Conservation (phyloP, 371 early-diverging fungal genomes). For the Blyttiomyces sp. region DNA sequence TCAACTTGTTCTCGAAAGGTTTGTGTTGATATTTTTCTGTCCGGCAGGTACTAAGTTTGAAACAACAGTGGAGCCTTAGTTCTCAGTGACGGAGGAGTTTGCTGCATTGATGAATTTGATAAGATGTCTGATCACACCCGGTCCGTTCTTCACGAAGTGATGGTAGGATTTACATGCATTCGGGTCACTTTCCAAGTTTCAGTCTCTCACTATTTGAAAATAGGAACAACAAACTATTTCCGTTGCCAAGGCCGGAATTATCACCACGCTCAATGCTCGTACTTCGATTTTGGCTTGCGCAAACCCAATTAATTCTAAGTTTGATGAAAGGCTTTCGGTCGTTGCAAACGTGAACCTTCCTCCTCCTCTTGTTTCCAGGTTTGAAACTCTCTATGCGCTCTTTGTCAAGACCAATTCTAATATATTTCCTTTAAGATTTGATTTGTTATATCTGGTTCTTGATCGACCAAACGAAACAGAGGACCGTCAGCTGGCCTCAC, state of each 20-base stretch:
- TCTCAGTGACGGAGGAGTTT: constrained; percentile 96
- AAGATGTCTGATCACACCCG: constrained; percentile 98
- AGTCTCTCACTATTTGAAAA: no score
- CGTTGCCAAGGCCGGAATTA: constrained; percentile 99
- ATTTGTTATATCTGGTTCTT: constrained; percentile 90
- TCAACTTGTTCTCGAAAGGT: constrained; percentile 95
- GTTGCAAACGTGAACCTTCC: constrained; percentile 96
- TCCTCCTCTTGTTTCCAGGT: constrained; percentile 89
- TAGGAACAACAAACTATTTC: constrained; percentile 99
- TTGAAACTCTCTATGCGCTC: neutral
- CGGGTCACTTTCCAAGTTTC: constrained; percentile 1
- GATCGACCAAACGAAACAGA: constrained; percentile 86
- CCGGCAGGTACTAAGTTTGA: neutral
- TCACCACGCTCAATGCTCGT: constrained; percentile 98
- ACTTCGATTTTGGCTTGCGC: constrained; percentile 98
- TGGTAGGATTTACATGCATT: constrained; percentile 57
- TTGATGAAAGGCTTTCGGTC: constrained; percentile 83
- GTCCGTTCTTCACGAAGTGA: constrained; percentile 98
- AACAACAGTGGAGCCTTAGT: constrained; percentile 92
- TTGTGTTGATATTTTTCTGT: neutral
- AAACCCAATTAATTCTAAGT: constrained; percentile 96
- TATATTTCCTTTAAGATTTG: constrained; percentile 64
- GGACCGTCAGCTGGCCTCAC: constrained; percentile 84
- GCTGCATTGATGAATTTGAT: constrained; percentile 99
- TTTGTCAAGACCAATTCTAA: neutral